These are phyloP conservation scores for Lonicera japonica DNA, from an alignment of 129 eudicot species.

Conservation along the genomic window DNA sequence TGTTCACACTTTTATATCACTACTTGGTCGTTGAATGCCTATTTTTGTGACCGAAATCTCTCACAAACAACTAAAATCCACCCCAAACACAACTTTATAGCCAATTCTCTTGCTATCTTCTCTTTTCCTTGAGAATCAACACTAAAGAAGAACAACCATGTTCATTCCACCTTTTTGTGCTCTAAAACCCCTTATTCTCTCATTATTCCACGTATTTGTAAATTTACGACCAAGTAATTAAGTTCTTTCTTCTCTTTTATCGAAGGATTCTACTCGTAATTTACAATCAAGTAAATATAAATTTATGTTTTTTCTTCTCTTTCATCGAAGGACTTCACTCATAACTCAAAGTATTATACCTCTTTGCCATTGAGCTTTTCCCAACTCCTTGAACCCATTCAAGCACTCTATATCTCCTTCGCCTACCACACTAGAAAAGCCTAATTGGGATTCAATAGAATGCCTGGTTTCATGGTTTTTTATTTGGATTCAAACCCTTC, in stretches of 20 bases:
- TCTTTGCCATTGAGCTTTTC: slow-evolving; percentile 74
- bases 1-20: no score
- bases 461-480: slow-evolving; percentile 46
- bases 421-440: slow-evolving; percentile 80
- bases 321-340: no score
- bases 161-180: slow-evolving; percentile 11
- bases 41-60: no score
- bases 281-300: no score
- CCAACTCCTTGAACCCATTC: slow-evolving; percentile 51
- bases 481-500: slow-evolving; percentile 27
- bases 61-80: no score
- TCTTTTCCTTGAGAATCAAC: slow-evolving; percentile 53
- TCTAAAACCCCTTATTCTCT: slow-evolving; percentile 4
- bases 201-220: slow-evolving; percentile 41
- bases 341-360: slow-evolving; percentile 54
- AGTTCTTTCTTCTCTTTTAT: no score
- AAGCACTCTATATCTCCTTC: slow-evolving; percentile 21
- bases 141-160: slow-evolving; percentile 70
- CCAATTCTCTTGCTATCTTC: slow-evolving; percentile 50
- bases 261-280: slow-evolving; percentile 48
- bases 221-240: no score
- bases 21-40: no score
- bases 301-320: no score
- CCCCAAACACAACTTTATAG: slow-evolving; percentile 66
- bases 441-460: slow-evolving; percentile 80